Evolutionary conservation across 1,284 basidiomycete species (phyloP), one percentile per base, ranked within the genome.

Genomic region (Cerrena zonata): DNA sequence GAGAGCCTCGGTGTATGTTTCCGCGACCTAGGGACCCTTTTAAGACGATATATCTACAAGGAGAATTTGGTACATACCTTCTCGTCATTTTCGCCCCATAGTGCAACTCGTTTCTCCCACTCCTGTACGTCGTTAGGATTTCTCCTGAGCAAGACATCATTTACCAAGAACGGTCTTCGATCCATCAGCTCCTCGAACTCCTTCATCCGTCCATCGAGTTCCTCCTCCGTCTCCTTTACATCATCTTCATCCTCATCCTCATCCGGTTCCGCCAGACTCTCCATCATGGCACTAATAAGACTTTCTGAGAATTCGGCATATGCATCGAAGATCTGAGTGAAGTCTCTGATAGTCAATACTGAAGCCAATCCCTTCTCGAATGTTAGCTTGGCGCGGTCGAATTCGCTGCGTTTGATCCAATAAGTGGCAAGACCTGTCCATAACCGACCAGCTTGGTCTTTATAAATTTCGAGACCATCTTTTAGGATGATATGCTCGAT

Each of bases 91-190:
- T 92, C 86, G 12, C 89, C 95, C 79, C 86, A 94, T 38, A 99
- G 70, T 2, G 92, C 92, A n/a, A 98, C 83, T 10, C 94, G 78
- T 71, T 99, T 99, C 72, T 98, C 95, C 96, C 96, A 99, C 67
- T 99, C 96, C 61, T 96, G 94, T 0, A 99, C 95, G 61, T 99
- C 96, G 63, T 98, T 92, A 0, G 93, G 91, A 73, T 99, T 99
- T 59, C 96, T 76, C 51, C 96, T 77, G 23, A 99, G 71, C 25
- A 99, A 71, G 2, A 99, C 96, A 60, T 98, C 94, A 65, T 99
- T 99, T 49, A 97, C 86, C 53, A 99, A 75, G 78, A 99, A 99
- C 2, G 94, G 96, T 59, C 96, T 72, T 39, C 94, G 78, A 66
- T 99, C 96, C 82, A 97, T 96, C 56, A 99, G 70, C 49, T 86